Percentiles rank a stretch among this genome's conserved stretches.
phyloP scores from a whole-genome alignment of 108 stramenopile genomes.

The Nitzschia inconspicua region DNA sequence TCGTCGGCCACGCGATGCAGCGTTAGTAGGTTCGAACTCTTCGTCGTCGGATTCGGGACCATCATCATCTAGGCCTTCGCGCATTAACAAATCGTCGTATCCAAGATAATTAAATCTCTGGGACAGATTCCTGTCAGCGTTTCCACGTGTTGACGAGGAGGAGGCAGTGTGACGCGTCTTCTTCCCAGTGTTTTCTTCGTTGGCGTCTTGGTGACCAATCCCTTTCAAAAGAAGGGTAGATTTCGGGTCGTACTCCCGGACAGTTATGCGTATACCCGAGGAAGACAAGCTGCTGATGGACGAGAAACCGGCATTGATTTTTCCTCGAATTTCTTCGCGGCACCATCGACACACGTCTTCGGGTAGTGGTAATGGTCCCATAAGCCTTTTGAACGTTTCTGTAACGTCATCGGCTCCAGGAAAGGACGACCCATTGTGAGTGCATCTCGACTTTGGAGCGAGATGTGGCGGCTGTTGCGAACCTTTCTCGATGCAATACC shows the following conservation, averaged over 20 bases:
- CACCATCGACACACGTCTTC: slow-evolving; percentile 26
- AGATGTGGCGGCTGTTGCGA: slow-evolving; percentile 80
- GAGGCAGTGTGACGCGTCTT: neutral
- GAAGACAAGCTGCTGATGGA: too few relatives aligned
- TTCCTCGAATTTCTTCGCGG: slow-evolving; percentile 38
- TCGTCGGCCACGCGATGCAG: slow-evolving; percentile 13
- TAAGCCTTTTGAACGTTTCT: slow-evolving; percentile 39
- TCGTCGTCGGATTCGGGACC: slow-evolving; percentile 58
- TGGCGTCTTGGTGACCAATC: slow-evolving; percentile 1
- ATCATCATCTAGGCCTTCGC: slow-evolving; percentile 41
- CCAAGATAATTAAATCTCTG: slow-evolving; percentile 56
- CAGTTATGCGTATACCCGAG: slow-evolving; percentile 1
- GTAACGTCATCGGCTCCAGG: slow-evolving; percentile 44
- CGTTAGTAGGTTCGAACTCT: slow-evolving; percentile 44
- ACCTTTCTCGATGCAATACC: slow-evolving; percentile 80
- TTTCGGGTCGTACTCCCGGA: slow-evolving; percentile 22
- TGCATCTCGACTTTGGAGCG: slow-evolving; percentile 68
- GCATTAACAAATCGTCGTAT: slow-evolving; percentile 45
- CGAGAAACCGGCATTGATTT: neutral
- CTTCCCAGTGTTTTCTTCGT: neutral
- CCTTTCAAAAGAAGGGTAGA: slow-evolving; percentile 28
- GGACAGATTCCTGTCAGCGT: neutral
- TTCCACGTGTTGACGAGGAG: neutral
- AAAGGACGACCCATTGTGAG: slow-evolving; percentile 64
- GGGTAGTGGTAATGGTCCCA: slow-evolving; percentile 56